These are phyloP conservation scores for Fusarium vanettenii DNA, from an alignment of 2,329 filamentous ascomycete genomes.

Conservation along the genomic window DNA sequence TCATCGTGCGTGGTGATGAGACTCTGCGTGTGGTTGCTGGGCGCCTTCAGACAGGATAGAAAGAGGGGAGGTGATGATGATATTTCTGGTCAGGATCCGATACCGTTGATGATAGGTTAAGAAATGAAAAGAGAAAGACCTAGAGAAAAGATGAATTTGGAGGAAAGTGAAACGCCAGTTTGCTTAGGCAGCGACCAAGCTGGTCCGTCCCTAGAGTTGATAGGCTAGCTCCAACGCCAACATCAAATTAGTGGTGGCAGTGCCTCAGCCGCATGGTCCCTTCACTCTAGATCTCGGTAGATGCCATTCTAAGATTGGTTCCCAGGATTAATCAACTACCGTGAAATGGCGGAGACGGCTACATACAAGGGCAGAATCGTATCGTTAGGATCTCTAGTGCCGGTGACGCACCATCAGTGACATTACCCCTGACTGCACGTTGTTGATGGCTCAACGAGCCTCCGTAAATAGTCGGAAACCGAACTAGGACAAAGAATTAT, in stretches of 20 bases:
- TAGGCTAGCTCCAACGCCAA: background rate
- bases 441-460: background rate
- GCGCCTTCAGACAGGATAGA: background rate
- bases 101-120: background rate
- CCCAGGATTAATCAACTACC: background rate
- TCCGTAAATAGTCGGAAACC: background rate
- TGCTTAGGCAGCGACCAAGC: background rate
- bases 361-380: background rate
- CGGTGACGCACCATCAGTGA: background rate
- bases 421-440: background rate
- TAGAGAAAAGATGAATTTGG: background rate
- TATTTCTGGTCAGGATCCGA: background rate
- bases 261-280: background rate
- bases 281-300: background rate
- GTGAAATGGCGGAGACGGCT: background rate
- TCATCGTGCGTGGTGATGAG: background rate
- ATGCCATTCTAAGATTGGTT: background rate
- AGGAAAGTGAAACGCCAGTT: background rate
- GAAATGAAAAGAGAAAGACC: too few relatives aligned
- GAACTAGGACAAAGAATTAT: too few relatives aligned
- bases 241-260: background rate
- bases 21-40: background rate
- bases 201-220: background rate
- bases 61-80: background rate
- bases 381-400: background rate